These are phyloP conservation scores for Hypoxylon fragiforme DNA, from an alignment of 495 filamentous ascomycete species.

Conservation along the genomic window DNA sequence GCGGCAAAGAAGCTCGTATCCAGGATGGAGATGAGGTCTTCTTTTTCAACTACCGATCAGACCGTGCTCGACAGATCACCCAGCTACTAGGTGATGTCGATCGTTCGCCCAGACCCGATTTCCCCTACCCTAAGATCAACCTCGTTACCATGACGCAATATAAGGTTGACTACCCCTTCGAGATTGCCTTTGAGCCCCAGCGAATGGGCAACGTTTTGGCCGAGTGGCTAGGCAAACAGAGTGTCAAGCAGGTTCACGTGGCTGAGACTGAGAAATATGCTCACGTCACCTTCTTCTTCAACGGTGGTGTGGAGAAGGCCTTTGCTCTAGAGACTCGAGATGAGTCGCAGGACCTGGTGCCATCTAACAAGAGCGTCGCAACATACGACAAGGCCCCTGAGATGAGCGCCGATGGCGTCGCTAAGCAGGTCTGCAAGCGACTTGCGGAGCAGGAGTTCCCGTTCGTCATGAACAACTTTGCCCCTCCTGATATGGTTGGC, in stretches of 20 bases:
- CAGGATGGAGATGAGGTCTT: constrained; percentile 93
- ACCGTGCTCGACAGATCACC: constrained; percentile 95
- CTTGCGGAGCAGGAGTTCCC: constrained; percentile 80
- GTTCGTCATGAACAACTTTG: constrained; percentile 99
- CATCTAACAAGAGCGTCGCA: constrained; percentile 74
- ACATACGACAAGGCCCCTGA: constrained; percentile 96
- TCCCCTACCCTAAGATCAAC: constrained; percentile 90
- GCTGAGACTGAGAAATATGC: constrained; percentile 99
- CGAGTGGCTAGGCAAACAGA: constrained; percentile 89
- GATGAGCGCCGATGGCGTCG: constrained; percentile 91
- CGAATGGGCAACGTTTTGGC: constrained; percentile 95
- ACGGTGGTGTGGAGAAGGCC: constrained; percentile 95
- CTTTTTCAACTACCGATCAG: constrained; percentile 99
- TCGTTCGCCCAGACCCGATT: constrained; percentile 84
- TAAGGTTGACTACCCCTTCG: constrained; percentile 92
- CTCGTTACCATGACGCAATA: constrained; percentile 99
- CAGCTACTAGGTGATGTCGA: constrained; percentile 91
- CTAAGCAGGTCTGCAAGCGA: constrained; percentile 80
- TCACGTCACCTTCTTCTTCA: constrained; percentile 99
- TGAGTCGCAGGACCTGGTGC: constrained; percentile 60
- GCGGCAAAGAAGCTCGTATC: constrained; percentile 79
- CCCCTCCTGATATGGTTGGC: constrained; percentile 98
- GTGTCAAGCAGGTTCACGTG: constrained; percentile 88
- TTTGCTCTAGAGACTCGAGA: constrained; percentile 85
- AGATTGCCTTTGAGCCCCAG: constrained; percentile 91